Base-by-base conservation (phyloP, 768 basidiomycete species). In the Tylopilus sp. region DNA sequence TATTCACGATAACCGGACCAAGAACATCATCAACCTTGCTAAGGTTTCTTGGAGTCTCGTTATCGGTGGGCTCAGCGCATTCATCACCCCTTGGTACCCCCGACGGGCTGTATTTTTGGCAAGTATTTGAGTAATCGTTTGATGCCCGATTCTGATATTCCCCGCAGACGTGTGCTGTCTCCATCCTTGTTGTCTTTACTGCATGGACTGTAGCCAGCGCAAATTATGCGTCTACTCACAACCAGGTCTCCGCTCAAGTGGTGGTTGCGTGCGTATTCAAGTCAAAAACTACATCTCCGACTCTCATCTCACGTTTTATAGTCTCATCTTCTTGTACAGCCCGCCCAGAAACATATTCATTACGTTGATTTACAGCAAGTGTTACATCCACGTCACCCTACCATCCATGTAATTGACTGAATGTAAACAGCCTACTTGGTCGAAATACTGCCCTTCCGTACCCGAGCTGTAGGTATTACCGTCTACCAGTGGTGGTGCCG, bases 201-300 rank as follows among this genome's bases (percentile, higher is more conserved):
- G 44, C 49, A 4, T 63, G 62, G 62, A 64, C 62, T 3, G 11
- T 45, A 12, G 59, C 62, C 12, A 55, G 40, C 26, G 62, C 51
- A 9, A 46, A 60, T 17, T 58, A 58, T 24, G 29, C 52, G 6
- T 7, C 22, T 4, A 64, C 56, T 28, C 50, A 45, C 14, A 55
- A 49, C 37, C 2, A 38, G 19, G 10, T 46, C 6, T 53, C 55
- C 29, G 40, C 58, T 21, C 43, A 38, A 24, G 30, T 43, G 10
- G 62, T 54, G 6, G 31, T 64, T 13, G 34, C 12, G 59, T 63
- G 19, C 36, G 59, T 38, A 7, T 41, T 25, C 5, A 21, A 14
- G 13, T 37, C 17, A 37, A 6, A 41, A 30, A 54, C n/a, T 9
- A 2, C 34, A 6, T 30, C 25, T 30, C 16, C 2, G n/a, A 9